phyloP scores from a whole-genome alignment of 2,329 filamentous ascomycete species.

The Fusarium mexicanum region DNA sequence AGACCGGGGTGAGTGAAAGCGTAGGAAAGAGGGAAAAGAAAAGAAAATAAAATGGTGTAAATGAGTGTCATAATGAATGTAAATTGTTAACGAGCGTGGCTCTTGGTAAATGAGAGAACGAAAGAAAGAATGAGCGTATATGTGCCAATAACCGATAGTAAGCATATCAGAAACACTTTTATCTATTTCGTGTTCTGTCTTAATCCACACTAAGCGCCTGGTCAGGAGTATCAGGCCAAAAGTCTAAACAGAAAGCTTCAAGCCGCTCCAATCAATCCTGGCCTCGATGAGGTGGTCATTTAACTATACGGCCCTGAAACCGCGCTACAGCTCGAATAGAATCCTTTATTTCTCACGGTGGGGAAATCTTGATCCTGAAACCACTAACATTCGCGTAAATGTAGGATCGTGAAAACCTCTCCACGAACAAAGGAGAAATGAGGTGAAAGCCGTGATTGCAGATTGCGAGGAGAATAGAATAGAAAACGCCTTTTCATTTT shows the following conservation, averaged over 20 bases:
- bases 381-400: background rate
- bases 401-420: background rate
- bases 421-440: background rate
- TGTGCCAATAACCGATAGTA: rapidly evolving
- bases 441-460: background rate
- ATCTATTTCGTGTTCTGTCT: rapidly evolving
- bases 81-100: background rate
- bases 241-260: background rate
- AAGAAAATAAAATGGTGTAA: background rate
- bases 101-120: background rate
- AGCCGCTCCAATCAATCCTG: background rate
- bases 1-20: background rate
- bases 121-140: background rate
- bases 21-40: slow-evolving; percentile 40
- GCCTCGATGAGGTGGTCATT: background rate
- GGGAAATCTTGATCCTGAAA: background rate
- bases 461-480: rapidly evolving
- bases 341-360: background rate
- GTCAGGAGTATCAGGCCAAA: background rate
- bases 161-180: background rate
- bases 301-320: background rate
- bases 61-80: background rate
- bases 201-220: background rate
- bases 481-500: rapidly evolving
- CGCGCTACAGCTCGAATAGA: background rate